phyloP scores from a whole-genome alignment of 306 rosid species.

The Pyrus bretschneideri region DNA sequence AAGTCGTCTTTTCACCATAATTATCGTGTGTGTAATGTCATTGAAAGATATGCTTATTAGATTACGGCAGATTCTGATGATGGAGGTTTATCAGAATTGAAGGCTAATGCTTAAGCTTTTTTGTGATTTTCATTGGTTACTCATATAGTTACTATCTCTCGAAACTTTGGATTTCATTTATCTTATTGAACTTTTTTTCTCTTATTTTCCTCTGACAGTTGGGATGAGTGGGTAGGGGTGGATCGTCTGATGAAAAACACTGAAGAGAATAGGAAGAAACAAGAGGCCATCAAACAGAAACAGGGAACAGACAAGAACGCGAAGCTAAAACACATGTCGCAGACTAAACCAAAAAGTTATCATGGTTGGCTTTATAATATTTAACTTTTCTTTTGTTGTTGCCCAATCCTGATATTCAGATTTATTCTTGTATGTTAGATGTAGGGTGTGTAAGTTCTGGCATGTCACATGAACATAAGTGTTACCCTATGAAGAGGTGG shows the following conservation, averaged over 20 bases:
- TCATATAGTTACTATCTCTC: not conserved
- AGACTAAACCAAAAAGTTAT: constrained; percentile 33
- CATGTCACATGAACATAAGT: not conserved
- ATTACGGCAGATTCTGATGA: not conserved
- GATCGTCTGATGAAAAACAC: constrained; percentile 66
- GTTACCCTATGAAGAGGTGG: not conserved
- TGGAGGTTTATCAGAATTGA: not conserved
- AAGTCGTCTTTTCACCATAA: not conserved
- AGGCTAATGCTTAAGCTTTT: constrained; percentile 2
- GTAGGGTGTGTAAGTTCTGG: not conserved
- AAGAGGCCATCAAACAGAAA: constrained; percentile 24
- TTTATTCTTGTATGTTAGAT: not conserved
- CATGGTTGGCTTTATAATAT: constrained; percentile 33
- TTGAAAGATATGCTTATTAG: not conserved
- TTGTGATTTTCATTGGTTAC: not conserved
- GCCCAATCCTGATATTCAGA: not conserved
- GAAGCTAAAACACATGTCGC: constrained; percentile 27
- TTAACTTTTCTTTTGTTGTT: constrained; percentile 3
- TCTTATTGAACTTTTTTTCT: not conserved
- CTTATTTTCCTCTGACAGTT: constrained; percentile 31
- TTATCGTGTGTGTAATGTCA: not conserved
- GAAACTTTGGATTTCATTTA: not conserved
- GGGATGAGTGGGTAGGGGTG: constrained; percentile 84
- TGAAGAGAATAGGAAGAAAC: constrained; percentile 44
- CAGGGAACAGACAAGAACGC: constrained; percentile 36